Evolutionary conservation across 345 rosid species (phyloP).

Genomic region (Limnanthes douglasii): DNA sequence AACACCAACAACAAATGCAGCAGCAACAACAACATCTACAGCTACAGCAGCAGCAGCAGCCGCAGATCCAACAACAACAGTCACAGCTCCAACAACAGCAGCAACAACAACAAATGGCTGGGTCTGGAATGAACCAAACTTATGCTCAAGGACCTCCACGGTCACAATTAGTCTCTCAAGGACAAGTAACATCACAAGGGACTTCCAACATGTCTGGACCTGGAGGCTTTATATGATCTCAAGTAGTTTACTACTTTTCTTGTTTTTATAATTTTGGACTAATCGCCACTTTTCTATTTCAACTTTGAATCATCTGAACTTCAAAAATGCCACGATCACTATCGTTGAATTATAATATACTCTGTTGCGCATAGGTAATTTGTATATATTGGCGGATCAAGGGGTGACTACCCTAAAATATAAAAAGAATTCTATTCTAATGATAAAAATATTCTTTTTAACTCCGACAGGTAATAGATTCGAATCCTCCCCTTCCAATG

Average conservation of each 20-base stretch:
- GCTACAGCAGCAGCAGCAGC: conserved; percentile 18
- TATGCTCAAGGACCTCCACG: conserved; percentile 61
- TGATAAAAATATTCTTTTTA: too few species aligned
- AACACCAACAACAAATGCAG: conserved; percentile 19
- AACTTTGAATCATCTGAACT: background rate
- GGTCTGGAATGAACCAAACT: conserved; percentile 54
- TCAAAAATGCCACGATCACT: too few species aligned
- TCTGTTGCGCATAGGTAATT: too few species aligned
- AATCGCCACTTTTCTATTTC: conserved; percentile 4
- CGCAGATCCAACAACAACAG: conserved; percentile 17
- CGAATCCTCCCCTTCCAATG: too few species aligned
- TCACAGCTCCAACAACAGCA: conserved; percentile 24
- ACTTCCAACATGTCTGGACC: conserved; percentile 61
- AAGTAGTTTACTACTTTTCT: too few species aligned
- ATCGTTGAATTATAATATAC: too few species aligned
- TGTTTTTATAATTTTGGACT: too few species aligned
- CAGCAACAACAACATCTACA: conserved; percentile 15
- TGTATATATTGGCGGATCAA: too few species aligned
- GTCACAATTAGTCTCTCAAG: conserved; percentile 45
- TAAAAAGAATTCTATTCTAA: too few species aligned
- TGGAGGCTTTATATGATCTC: conserved; percentile 43
- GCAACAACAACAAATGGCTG: conserved; percentile 47
- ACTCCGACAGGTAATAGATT: too few species aligned
- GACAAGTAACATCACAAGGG: conserved; percentile 60
- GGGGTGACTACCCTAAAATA: too few species aligned